A percentile compares a stretch with the other conserved stretches of the same genome.
Conservation (phyloP, 768 basidiomycete genomes). For the Amanita polypyramis region DNA sequence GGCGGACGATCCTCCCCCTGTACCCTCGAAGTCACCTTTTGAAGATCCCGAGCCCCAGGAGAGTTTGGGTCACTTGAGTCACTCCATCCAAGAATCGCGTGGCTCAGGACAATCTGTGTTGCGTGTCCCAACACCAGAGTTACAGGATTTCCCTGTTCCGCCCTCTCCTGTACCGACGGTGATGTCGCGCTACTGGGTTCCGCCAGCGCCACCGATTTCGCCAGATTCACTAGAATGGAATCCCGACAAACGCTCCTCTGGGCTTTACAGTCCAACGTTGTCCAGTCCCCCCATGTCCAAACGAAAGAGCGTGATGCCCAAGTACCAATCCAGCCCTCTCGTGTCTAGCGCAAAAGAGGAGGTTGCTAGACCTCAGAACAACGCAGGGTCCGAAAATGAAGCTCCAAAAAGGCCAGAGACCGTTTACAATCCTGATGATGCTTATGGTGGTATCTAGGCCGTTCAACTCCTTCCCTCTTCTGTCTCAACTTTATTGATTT, state of each 20-base stretch:
- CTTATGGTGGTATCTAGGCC: constrained; percentile 55
- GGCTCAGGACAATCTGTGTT: background rate
- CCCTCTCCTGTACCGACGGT: constrained; percentile 23
- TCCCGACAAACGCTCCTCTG: constrained; percentile 30
- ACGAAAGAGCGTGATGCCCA: constrained; percentile 8
- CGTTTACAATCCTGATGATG: constrained; percentile 55
- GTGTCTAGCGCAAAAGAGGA: constrained; percentile 21
- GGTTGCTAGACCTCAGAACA: constrained; percentile 1
- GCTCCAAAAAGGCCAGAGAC: constrained; percentile 32
- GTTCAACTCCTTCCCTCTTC: background rate
- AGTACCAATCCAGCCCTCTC: constrained; percentile 32
- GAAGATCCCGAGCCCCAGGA: constrained; percentile 19
- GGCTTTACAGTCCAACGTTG: background rate
- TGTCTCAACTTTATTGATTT: background rate
- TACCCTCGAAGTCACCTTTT: constrained; percentile 13
- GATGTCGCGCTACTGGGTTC: constrained; percentile 24
- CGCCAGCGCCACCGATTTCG: constrained; percentile 35
- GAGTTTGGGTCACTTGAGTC: background rate
- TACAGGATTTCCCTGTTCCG: constrained; percentile 28
- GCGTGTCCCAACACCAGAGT: constrained; percentile 10
- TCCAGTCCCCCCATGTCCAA: constrained; percentile 14
- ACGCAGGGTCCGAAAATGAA: constrained; percentile 9
- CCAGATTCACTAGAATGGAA: constrained; percentile 49
- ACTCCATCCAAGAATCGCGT: background rate
- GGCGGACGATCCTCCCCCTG: constrained; percentile 17